Evolutionary conservation across 768 basidiomycete species (phyloP).

Genomic region (Russula vinacea): DNA sequence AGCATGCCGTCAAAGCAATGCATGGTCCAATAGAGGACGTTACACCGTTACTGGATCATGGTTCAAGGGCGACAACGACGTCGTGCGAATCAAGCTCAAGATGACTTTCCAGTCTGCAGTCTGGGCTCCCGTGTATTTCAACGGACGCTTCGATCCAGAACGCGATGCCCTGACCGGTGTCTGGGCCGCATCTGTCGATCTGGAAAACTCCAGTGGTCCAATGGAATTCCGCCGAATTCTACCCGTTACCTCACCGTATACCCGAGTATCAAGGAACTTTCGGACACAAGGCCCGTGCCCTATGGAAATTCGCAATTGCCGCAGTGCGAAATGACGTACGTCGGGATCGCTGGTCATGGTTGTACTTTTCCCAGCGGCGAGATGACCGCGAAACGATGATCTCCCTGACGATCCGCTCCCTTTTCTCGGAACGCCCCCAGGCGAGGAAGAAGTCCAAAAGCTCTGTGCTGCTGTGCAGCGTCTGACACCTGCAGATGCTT

Average conservation of each 20-base stretch:
- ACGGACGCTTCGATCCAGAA: slow-evolving; percentile 11
- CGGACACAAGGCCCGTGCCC: slow-evolving; percentile 31
- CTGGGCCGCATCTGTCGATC: background rate
- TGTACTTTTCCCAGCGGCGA: slow-evolving; percentile 36
- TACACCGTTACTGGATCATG: slow-evolving; percentile 29
- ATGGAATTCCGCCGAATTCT: slow-evolving; percentile 33
- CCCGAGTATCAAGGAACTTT: slow-evolving; percentile 32
- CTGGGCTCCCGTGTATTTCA: slow-evolving; percentile 14
- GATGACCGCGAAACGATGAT: slow-evolving; percentile 32
- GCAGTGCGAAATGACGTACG: slow-evolving; percentile 32
- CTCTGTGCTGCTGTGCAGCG: no score
- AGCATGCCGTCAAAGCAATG: slow-evolving; percentile 19
- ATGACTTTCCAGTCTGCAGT: slow-evolving; percentile 14
- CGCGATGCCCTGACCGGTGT: slow-evolving; percentile 17
- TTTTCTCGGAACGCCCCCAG: no score
- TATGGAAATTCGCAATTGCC: slow-evolving; percentile 36
- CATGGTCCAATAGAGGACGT: slow-evolving; percentile 21
- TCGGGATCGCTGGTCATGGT: slow-evolving; percentile 34
- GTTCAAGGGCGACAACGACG: slow-evolving; percentile 19
- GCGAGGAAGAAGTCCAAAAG: no score
- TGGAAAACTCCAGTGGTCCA: background rate
- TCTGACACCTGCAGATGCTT: slow-evolving; percentile 33
- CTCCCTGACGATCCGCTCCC: no score
- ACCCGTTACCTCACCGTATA: slow-evolving; percentile 32
- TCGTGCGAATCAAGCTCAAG: slow-evolving; percentile 23